Conservation (phyloP, 2,329 filamentous ascomycete genomes). For the Scolecobasidium constrictum region DNA sequence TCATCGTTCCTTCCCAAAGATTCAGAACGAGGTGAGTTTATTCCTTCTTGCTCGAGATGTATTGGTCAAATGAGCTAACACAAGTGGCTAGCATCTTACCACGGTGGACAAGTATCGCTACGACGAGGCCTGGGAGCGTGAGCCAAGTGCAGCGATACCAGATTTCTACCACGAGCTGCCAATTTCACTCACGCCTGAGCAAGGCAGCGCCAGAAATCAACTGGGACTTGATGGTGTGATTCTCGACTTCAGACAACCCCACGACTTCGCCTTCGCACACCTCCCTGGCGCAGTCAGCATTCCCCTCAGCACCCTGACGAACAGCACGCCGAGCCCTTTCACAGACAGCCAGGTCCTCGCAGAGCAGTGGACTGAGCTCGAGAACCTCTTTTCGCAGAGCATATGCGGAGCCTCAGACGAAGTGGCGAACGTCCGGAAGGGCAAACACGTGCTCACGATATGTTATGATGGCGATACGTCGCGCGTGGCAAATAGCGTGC, state of each 20-base stretch:
- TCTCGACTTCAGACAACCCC: slow-evolving; percentile 5
- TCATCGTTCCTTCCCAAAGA: slow-evolving; percentile 36
- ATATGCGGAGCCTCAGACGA: too few relatives aligned
- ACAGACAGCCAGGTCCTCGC: neutral
- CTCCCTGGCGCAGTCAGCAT: neutral
- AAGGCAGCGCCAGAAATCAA: slow-evolving; percentile 1
- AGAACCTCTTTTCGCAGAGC: slow-evolving; percentile 1
- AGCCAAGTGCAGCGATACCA: slow-evolving; percentile 16
- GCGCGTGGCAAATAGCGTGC: neutral
- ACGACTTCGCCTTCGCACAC: slow-evolving; percentile 6
- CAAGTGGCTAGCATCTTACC: slow-evolving; percentile 34
- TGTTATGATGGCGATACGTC: slow-evolving; percentile 8
- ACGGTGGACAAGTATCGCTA: slow-evolving; percentile 43
- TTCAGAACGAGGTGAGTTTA: slow-evolving; percentile 32
- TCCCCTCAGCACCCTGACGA: slow-evolving; percentile 4
- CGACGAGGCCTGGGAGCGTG: slow-evolving; percentile 44
- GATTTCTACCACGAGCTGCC: neutral
- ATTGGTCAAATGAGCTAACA: slow-evolving; percentile 46
- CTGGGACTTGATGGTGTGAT: neutral
- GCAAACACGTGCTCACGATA: neutral
- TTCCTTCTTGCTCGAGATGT: slow-evolving; percentile 40
- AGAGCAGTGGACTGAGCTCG: slow-evolving; percentile 1
- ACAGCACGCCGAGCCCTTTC: neutral
- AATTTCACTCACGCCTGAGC: too few relatives aligned
- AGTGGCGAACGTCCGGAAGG: neutral